These are phyloP conservation scores for Chaetomium cochliodes DNA, from an alignment of 495 filamentous ascomycete species.

Conservation along the genomic window DNA sequence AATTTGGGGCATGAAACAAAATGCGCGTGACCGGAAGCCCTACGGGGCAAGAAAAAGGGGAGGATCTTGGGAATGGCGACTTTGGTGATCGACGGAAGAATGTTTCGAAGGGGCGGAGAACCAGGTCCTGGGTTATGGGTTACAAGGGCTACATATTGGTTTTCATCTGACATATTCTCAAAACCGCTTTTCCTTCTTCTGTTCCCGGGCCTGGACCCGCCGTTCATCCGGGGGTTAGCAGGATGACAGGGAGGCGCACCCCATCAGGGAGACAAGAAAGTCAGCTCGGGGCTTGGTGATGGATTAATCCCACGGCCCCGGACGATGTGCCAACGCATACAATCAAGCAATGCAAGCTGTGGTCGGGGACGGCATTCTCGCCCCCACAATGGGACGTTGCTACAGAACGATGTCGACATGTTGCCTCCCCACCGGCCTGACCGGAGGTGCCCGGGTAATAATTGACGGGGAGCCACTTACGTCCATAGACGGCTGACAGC, in stretches of 20 bases:
- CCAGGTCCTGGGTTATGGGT: conserved; percentile 10
- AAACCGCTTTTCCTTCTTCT: not conserved
- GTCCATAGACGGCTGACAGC: not conserved
- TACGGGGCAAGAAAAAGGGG: not conserved
- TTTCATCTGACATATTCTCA: conserved; percentile 11
- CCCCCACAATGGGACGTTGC: not conserved
- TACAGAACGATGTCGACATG: not conserved
- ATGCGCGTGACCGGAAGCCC: not conserved
- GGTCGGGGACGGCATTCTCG: not conserved
- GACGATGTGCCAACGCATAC: conserved; percentile 11
- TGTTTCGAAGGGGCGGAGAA: not conserved
- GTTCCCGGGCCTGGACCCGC: conserved; percentile 2
- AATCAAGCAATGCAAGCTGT: not conserved
- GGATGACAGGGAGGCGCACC: conserved; percentile 2
- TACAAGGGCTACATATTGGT: conserved; percentile 17
- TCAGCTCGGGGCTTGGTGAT: not conserved
- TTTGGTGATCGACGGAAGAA: not conserved
- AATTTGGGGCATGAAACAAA: not conserved
- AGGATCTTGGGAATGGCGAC: conserved; percentile 1
- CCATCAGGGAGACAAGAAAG: not conserved
- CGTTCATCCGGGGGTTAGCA: conserved; percentile 1
- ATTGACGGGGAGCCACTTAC: conserved; percentile 2
- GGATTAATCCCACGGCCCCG: conserved; percentile 1
- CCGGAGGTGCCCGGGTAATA: not conserved
- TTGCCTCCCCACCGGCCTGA: not conserved